Conservation (phyloP, 805 yeast genomes). For the Diddensiella caesifluorescens region DNA sequence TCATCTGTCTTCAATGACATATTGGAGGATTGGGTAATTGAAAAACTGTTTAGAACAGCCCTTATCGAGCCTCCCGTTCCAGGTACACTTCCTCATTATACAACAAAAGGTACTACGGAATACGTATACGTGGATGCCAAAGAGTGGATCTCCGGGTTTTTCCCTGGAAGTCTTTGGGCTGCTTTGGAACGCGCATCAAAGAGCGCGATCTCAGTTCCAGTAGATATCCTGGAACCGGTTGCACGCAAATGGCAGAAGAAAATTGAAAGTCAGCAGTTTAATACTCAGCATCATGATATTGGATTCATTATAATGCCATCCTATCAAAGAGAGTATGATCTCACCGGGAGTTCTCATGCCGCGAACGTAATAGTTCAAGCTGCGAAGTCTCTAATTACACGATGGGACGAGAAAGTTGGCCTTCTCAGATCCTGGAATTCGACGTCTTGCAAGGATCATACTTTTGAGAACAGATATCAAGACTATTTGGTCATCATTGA, state of each 20-base stretch:
- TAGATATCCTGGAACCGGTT: background rate
- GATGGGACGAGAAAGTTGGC: conserved; percentile 26
- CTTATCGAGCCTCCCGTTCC: conserved; percentile 1
- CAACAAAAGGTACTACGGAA: conserved; percentile 8
- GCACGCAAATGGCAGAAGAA: conserved; percentile 13
- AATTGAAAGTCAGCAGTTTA: conserved; percentile 14
- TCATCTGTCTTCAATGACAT: background rate
- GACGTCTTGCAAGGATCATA: conserved; percentile 20
- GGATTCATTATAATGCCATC: conserved; percentile 31
- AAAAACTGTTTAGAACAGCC: conserved; percentile 3
- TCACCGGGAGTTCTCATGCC: conserved; percentile 21
- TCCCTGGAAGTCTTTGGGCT: conserved; percentile 19
- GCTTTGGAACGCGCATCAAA: conserved; percentile 12
- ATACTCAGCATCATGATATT: conserved; percentile 30
- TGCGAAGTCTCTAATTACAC: conserved; percentile 27
- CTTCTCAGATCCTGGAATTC: conserved; percentile 30
- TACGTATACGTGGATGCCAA: conserved; percentile 14
- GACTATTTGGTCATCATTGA: conserved; percentile 33
- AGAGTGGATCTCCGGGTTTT: conserved; percentile 22
- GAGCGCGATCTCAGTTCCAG: background rate
- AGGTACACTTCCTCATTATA: conserved; percentile 12
- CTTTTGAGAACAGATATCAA: conserved; percentile 15
- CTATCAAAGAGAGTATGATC: conserved; percentile 25
- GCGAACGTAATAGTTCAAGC: conserved; percentile 24
- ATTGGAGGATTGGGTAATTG: background rate